Base-by-base conservation (phyloP, 306 rosid genomes). In the Aeschynomene evenia region DNA sequence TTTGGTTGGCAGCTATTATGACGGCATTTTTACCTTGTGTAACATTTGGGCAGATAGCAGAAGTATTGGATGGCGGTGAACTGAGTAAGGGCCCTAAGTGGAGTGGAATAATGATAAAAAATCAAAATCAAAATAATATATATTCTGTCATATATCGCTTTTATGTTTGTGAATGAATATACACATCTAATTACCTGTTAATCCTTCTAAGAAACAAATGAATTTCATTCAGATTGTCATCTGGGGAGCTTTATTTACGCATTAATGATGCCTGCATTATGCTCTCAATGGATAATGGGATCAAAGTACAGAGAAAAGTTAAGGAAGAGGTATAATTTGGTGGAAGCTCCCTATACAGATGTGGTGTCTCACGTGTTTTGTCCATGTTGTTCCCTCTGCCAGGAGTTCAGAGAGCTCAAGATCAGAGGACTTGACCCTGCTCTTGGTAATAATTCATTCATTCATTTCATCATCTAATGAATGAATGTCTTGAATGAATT, bases 261-360 rank as follows among this genome's bases (percentile, higher is more conserved):
- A 22, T 53, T 88, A 72, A 85, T 85, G 90, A 88, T 83, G 90
- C 88, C 90, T 71, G 94, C 88, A 22, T 66, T 85, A 75, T 88
- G 90, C 66, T 79, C 88, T 79, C 88, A 88, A 74, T 85, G 94
- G 90, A 49, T 85, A 6, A 85, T 85, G 86, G 94, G 90, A 14
- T 88, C 88, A 63, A 88, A 72, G 45, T 88, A 83, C 49, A 21
- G 94, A 68, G 52, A 73, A 67, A 81, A 84, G 80, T 54, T 83
- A 66, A 83, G 90, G 55, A 55, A 66, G 55, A 85, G 57, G 40
- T 85, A 81, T 60, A 75, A 74, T 60, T 79, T 85, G 79, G 88
- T 83, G 37, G 90, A 85, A 79, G 94, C 90, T 68, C 94, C 90
- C 29, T 62, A 85, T 23, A 40, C 84, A 23, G 88, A 88, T 77